Evolutionary conservation across 73 alveolate genomes (phyloP).

Genomic region (Diophrys sp.): DNA sequence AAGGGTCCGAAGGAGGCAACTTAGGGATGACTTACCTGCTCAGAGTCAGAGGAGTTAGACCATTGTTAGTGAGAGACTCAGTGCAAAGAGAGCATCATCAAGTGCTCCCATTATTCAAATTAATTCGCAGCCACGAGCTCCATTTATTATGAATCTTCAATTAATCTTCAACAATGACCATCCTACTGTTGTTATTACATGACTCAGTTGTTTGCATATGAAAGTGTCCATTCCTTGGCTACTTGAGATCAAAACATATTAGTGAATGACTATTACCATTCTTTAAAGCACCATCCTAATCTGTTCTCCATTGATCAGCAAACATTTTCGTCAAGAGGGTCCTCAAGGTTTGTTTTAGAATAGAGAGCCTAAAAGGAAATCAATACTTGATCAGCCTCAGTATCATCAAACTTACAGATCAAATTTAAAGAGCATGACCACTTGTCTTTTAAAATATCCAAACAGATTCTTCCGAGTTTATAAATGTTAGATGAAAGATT

Average conservation of each 20-base stretch:
- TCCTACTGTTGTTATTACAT: not conserved
- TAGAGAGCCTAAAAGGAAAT: conserved; percentile 76
- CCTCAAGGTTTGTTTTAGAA: conserved; percentile 86
- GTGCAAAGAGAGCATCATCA: no score
- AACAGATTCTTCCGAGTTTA: conserved; percentile 85
- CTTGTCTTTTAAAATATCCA: conserved; percentile 82
- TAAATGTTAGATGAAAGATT: conserved; percentile 91
- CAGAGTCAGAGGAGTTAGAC: no score
- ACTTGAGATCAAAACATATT: no score
- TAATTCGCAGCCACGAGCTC: no score
- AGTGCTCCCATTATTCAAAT: no score
- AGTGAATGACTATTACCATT: conserved; percentile 29
- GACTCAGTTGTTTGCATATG: conserved; percentile 60
- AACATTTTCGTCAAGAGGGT: conserved; percentile 84
- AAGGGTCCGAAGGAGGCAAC: no score
- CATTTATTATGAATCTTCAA: no score
- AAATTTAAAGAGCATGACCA: conserved; percentile 89
- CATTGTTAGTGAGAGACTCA: no score
- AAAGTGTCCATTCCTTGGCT: conserved; percentile 73
- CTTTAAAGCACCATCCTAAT: conserved; percentile 78
- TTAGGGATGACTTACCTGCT: no score
- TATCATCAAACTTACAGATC: conserved; percentile 47
- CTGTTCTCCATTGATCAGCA: conserved; percentile 78
- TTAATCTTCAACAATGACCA: not conserved
- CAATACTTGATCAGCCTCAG: conserved; percentile 31